phyloP scores from a whole-genome alignment of 768 basidiomycete genomes.

The Leucocoprinus birnbaumii region DNA sequence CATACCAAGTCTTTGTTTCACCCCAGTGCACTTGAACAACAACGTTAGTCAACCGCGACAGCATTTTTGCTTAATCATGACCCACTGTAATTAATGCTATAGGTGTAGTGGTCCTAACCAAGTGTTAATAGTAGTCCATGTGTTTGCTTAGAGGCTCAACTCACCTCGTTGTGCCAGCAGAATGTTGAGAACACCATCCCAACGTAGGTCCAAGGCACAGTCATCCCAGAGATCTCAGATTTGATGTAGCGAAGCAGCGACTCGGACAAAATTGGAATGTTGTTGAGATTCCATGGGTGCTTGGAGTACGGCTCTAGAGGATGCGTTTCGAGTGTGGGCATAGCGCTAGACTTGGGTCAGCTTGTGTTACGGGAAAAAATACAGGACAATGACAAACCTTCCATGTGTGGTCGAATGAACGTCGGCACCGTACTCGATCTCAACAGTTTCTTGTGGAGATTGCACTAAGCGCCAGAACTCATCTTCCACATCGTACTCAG shows the following conservation, averaged over 20 bases:
- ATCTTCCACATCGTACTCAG: slow-evolving; percentile 87
- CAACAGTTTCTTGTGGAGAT: slow-evolving; percentile 85
- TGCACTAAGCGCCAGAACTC: slow-evolving; percentile 98
- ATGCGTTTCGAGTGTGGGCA: slow-evolving; percentile 94
- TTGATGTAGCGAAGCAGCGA: slow-evolving; percentile 97
- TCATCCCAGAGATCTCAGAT: slow-evolving; percentile 99
- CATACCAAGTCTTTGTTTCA: slow-evolving; percentile 99
- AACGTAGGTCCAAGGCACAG: slow-evolving; percentile 98
- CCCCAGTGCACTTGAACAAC: slow-evolving; percentile 88
- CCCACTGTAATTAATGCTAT: slow-evolving; percentile 92
- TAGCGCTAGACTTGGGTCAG: slow-evolving; percentile 56
- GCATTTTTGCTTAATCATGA: slow-evolving; percentile 16
- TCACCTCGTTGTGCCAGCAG: slow-evolving; percentile 98
- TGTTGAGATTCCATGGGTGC: slow-evolving; percentile 98
- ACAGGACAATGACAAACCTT: slow-evolving; percentile 54
- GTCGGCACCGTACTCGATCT: slow-evolving; percentile 99
- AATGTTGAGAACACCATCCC: slow-evolving; percentile 99
- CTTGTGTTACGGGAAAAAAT: slow-evolving; percentile 4
- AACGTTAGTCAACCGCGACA: slow-evolving; percentile 13
- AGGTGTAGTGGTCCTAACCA: slow-evolving; percentile 91
- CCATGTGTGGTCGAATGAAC: slow-evolving; percentile 97
- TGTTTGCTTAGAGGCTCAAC: slow-evolving; percentile 14
- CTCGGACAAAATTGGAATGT: slow-evolving; percentile 89
- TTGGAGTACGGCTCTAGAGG: slow-evolving; percentile 83
- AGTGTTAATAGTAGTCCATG: neutral